Percentiles rank a stretch among this genome's conserved stretches.
phyloP scores from a whole-genome alignment of 192 early-diverging fungal species.

The Coemansia sp. region DNA sequence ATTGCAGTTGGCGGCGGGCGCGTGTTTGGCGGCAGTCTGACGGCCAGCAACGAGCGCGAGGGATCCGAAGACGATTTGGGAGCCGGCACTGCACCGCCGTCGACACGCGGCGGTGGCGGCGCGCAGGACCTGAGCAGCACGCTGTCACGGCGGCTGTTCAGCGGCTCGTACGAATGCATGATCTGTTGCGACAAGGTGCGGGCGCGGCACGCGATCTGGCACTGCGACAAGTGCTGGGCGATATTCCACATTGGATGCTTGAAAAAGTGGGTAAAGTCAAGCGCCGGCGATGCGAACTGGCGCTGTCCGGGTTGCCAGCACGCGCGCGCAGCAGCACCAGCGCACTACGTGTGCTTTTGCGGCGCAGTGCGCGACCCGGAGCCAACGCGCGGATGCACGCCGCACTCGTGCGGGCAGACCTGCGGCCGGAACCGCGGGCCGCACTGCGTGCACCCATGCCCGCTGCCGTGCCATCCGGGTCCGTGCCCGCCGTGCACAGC shows the following conservation, averaged over 20 bases:
- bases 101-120: background rate
- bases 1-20: conserved; percentile 36
- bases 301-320: conserved; percentile 92
- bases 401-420: conserved; percentile 81
- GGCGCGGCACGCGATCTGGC: conserved; percentile 72
- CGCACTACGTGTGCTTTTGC: conserved; percentile 85
- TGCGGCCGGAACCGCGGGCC: conserved; percentile 59
- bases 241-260: conserved; percentile 88
- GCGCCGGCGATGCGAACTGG: conserved; percentile 56
- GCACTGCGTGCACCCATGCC: conserved; percentile 75
- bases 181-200: conserved; percentile 87
- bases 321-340: conserved; percentile 59
- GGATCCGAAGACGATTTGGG: background rate
- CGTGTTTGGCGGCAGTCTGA: conserved; percentile 31
- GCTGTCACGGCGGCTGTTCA: conserved; percentile 62
- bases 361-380: conserved; percentile 72
- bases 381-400: conserved; percentile 58
- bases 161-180: conserved; percentile 89
- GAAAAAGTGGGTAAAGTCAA: conserved; percentile 71
- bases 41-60: background rate
- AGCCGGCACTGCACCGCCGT: background rate
- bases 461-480: conserved; percentile 85
- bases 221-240: conserved; percentile 81
- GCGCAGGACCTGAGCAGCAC: conserved; percentile 58
- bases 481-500: conserved; percentile 89